Evolutionary conservation across 805 yeast species (phyloP), one percentile per base, ranked within the genome.

Genomic region (Ogataea trehalophila): DNA sequence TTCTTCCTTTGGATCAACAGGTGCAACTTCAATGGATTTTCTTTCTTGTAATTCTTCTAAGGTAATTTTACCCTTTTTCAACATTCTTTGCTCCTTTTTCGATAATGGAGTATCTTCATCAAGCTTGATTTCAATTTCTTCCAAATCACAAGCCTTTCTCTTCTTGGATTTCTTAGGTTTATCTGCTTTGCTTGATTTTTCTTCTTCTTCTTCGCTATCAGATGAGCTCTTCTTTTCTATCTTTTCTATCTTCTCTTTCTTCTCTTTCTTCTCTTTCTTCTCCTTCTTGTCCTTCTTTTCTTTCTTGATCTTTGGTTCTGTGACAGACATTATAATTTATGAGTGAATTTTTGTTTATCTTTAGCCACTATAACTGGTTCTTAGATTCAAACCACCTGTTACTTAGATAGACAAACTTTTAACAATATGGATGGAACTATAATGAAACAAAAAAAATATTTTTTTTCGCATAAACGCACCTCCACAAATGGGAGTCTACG

Each of bases 51-150:
- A 60, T 57, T 80, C 83, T 42, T 80, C 84, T 40, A 80, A 56
- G 42, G 85, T 79, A 31, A 76, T 60, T 59, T 86, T 81, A 51
- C 90, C 90, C 64, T 85, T 85, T 68, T 94, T 92, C 55, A 86
- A 69, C 55, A 83, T 70, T 70, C 98, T 85, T 59, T 85, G 85
- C 67, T 92, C 96, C 66, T 94, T 92, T 66, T 88, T 91, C 13
- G 97, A 90, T 43, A 91, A 71, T 1, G 99, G 97, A 14, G 85
- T 78, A 6, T 88, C 81, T 42, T 81, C 85, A 22, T 71, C 69
- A 45, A 86, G 69, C 60, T 85, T 86, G 50, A 86, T 85, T 55
- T 81, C 87, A 44, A 86, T 74, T 60, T 83, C 88, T 37, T 75
- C 80, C 13, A 67, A 51, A 5, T 67, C 67, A 52, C 72, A 75